phyloP scores from a whole-genome alignment of 2,329 filamentous ascomycete species.

The Colletotrichum tropicicola region DNA sequence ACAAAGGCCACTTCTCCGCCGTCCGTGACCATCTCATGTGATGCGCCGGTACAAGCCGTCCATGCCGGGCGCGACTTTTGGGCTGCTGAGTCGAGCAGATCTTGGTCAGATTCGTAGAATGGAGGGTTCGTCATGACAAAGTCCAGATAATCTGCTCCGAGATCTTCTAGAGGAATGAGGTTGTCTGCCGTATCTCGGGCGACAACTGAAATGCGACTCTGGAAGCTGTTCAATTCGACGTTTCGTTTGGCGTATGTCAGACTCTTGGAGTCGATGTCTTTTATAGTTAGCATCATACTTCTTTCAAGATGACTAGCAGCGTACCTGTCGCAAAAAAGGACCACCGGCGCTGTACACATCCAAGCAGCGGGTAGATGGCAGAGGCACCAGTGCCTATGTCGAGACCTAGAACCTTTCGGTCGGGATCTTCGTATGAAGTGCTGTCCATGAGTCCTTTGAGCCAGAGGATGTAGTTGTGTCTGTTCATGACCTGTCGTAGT shows the following conservation, averaged over 20 bases:
- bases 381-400: conserved; percentile 93
- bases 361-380: conserved; percentile 89
- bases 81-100: conserved; percentile 72
- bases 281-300: background rate
- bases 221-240: conserved; percentile 70
- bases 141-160: conserved; percentile 65
- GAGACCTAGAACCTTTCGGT: conserved; percentile 70
- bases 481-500: conserved; percentile 69
- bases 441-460: conserved; percentile 83
- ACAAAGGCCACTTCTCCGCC: conserved; percentile 85
- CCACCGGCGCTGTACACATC: conserved; percentile 78
- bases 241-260: conserved; percentile 74
- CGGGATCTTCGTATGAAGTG: conserved; percentile 60
- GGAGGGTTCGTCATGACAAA: conserved; percentile 96
- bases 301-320: background rate
- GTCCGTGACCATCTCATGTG: conserved; percentile 84
- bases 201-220: conserved; percentile 71
- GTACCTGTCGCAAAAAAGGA: conserved; percentile 71
- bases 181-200: conserved; percentile 57
- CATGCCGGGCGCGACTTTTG: conserved; percentile 74
- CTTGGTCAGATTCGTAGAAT: conserved; percentile 81
- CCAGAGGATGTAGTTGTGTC: conserved; percentile 93
- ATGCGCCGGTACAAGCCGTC: conserved; percentile 79
- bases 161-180: conserved; percentile 71
- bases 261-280: conserved; percentile 79